These are phyloP conservation scores for Venturia oleaginea DNA, from an alignment of 2,329 filamentous ascomycete genomes.

Conservation along the genomic window DNA sequence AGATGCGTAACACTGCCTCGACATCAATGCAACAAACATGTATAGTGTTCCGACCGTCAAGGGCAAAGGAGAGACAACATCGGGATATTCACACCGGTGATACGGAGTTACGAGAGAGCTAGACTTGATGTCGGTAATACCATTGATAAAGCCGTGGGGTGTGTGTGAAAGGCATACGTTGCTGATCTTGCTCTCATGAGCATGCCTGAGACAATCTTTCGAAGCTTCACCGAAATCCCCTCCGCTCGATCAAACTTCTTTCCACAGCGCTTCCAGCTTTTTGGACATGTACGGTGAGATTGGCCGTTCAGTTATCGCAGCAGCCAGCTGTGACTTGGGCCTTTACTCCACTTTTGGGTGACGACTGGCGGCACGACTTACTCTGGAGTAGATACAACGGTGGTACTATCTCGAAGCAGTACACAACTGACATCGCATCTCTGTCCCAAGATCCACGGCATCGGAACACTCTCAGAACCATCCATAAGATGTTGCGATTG, in stretches of 20 bases:
- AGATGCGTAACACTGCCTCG: not conserved
- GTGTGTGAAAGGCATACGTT: not conserved
- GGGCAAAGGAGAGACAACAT: not conserved
- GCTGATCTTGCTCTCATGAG: not conserved
- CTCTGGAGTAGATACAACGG: not conserved
- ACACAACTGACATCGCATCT: not conserved
- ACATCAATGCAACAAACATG: not conserved
- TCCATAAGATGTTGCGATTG: not conserved
- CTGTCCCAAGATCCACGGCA: not conserved
- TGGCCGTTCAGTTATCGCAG: not conserved
- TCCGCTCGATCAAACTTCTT: not conserved
- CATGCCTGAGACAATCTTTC: not conserved
- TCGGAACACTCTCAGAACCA: not conserved
- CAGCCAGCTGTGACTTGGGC: not conserved
- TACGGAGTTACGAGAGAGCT: not conserved
- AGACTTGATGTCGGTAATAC: not conserved
- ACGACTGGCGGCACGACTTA: not conserved
- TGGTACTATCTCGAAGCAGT: not conserved
- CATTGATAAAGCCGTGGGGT: too few species aligned
- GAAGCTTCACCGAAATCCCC: too few species aligned
- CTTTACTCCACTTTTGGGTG: not conserved
- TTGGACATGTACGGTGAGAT: not conserved
- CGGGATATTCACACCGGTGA: not conserved
- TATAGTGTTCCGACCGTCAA: not conserved
- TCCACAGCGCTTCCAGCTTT: not conserved